A percentile compares a stretch with the other conserved stretches of the same genome.
Conservation (phyloP, 805 yeast species). For the Sugiyamaella chiloensis region DNA sequence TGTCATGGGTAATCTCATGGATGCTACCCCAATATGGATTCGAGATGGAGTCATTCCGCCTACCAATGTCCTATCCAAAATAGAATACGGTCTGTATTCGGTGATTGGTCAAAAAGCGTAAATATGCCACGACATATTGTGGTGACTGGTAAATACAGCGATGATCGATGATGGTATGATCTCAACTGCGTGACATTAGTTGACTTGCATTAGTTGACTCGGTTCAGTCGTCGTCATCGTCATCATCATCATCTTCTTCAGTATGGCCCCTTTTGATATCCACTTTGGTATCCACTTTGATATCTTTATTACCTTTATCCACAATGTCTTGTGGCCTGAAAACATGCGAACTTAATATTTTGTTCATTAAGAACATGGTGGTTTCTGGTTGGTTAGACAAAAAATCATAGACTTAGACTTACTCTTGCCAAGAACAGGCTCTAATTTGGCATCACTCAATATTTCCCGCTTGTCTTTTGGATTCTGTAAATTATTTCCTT, state of each 20-base stretch:
- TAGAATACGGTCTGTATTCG: constrained; percentile 19
- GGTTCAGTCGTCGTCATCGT: too few relatives aligned
- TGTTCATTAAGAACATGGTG: constrained; percentile 31
- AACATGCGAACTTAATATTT: constrained; percentile 26
- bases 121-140: too few relatives aligned
- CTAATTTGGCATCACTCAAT: constrained; percentile 56
- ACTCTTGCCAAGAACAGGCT: constrained; percentile 54
- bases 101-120: background rate
- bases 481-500: constrained; percentile 58
- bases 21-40: constrained; percentile 80
- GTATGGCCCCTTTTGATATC: background rate
- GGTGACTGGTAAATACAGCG: too few relatives aligned
- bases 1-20: constrained; percentile 92
- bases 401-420: constrained; percentile 5
- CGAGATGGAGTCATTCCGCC: constrained; percentile 60
- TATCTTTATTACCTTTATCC: background rate
- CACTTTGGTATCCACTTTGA: background rate
- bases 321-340: constrained; percentile 13
- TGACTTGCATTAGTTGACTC: too few relatives aligned
- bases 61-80: constrained; percentile 10
- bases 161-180: too few relatives aligned
- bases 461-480: constrained; percentile 65
- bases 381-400: constrained; percentile 9
- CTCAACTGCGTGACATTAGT: too few relatives aligned
- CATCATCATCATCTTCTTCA: too few relatives aligned